phyloP scores from a whole-genome alignment of 2,329 filamentous ascomycete species.

The Arachnopeziza araneosa region DNA sequence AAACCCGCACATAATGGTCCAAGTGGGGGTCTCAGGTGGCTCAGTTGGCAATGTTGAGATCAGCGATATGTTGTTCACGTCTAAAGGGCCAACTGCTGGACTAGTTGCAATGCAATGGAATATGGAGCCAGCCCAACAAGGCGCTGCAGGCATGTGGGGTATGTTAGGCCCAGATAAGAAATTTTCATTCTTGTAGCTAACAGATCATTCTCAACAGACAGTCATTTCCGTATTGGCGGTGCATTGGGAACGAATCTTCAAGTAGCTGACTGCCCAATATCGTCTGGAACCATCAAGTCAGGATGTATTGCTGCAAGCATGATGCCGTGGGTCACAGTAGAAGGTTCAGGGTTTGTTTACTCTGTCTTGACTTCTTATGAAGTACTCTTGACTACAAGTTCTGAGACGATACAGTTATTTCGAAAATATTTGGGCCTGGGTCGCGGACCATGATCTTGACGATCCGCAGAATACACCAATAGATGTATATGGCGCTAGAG shows the following conservation, averaged over 20 bases:
- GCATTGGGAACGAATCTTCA: constrained; percentile 36
- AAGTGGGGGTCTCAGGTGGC: constrained; percentile 35
- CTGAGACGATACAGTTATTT: constrained; percentile 9
- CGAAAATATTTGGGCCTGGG: constrained; percentile 16
- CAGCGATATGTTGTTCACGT: constrained; percentile 36
- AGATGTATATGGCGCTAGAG: no score
- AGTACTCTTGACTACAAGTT: no score
- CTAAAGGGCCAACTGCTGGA: constrained; percentile 33
- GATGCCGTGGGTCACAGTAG: constrained; percentile 7
- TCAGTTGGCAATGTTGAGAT: constrained; percentile 40
- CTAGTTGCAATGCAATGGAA: constrained; percentile 37
- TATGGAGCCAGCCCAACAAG: constrained; percentile 25
- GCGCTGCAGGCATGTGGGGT: constrained; percentile 29
- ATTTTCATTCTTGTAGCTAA: no score
- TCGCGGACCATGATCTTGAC: constrained; percentile 8
- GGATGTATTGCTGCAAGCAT: constrained; percentile 9
- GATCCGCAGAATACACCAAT: no score
- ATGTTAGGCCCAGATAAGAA: no score
- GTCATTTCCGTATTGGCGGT: constrained; percentile 41
- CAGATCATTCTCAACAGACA: no score
- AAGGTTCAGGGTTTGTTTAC: no score
- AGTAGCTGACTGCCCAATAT: neutral
- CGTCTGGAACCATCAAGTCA: constrained; percentile 15
- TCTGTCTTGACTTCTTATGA: no score
- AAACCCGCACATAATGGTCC: constrained; percentile 39